phyloP scores from a whole-genome alignment of 495 filamentous ascomycete genomes.

The Jackrogersella multiformis region DNA sequence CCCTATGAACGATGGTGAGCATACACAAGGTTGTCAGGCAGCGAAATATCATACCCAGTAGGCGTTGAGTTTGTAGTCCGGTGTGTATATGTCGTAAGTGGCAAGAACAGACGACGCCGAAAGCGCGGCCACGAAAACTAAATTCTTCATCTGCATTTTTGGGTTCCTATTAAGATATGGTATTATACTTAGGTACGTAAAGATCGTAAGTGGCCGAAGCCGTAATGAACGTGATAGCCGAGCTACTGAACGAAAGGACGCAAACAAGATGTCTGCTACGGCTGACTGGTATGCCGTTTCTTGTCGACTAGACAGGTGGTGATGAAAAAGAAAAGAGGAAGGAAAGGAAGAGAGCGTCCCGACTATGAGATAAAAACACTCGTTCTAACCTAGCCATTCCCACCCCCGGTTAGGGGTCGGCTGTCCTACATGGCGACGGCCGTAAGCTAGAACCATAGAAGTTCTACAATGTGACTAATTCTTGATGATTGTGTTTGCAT shows the following conservation, averaged over 20 bases:
- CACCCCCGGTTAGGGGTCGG: background rate
- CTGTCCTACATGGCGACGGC: conserved; percentile 13
- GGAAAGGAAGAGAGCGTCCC: conserved; percentile 12
- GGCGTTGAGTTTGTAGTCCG: conserved; percentile 38
- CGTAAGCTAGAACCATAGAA: conserved; percentile 7
- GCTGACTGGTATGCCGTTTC: conserved; percentile 51
- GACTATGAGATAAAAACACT: conserved; percentile 14
- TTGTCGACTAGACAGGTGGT: conserved; percentile 48
- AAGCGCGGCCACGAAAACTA: conserved; percentile 48
- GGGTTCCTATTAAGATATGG: conserved; percentile 40
- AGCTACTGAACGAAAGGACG: conserved; percentile 57
- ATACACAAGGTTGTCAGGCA: background rate
- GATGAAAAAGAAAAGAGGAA: conserved; percentile 30
- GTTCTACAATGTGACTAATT: conserved; percentile 24
- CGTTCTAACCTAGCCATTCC: conserved; percentile 7
- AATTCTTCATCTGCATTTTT: conserved; percentile 48
- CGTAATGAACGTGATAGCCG: conserved; percentile 46
- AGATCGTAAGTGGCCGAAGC: conserved; percentile 46
- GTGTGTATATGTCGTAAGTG: conserved; percentile 48
- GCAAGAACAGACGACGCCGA: conserved; percentile 46
- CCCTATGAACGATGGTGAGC: conserved; percentile 43
- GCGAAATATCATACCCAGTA: conserved; percentile 37
- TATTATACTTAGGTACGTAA: conserved; percentile 37
- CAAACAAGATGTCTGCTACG: conserved; percentile 57
- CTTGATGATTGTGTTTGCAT: background rate